Evolutionary conservation across 1,139 yeast species (phyloP).

Genomic region (Kluyveromyces sp.): DNA sequence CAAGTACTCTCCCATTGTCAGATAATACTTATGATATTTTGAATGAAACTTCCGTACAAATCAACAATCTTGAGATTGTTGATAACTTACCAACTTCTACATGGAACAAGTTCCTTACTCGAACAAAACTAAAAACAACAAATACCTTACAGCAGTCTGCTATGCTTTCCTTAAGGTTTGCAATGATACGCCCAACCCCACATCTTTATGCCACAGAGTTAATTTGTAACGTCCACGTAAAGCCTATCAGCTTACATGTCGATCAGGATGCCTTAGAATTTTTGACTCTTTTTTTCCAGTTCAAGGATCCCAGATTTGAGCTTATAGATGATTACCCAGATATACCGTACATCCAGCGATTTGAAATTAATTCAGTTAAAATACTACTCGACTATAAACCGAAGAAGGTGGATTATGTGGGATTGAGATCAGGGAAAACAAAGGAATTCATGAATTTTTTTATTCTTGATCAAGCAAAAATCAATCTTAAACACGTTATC

Average conservation of each 20-base stretch:
- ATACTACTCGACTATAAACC: conserved; percentile 87
- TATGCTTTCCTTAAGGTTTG: conserved; percentile 50
- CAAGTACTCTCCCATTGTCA: conserved; percentile 11
- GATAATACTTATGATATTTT: conserved; percentile 39
- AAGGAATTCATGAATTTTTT: conserved; percentile 85
- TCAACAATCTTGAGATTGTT: conserved; percentile 51
- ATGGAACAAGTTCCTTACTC: conserved; percentile 80
- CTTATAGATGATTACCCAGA: conserved; percentile 50
- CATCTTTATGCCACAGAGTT: conserved; percentile 64
- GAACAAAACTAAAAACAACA: conserved; percentile 49
- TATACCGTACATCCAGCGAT: conserved; percentile 58
- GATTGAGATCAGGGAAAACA: conserved; percentile 76
- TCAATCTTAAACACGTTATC: conserved; percentile 52
- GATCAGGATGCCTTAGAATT: conserved; percentile 94
- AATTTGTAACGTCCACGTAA: conserved; percentile 44
- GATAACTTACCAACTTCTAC: conserved; percentile 85
- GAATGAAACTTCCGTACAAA: conserved; percentile 37
- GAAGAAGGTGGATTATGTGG: conserved; percentile 74
- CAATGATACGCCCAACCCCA: conserved; percentile 60
- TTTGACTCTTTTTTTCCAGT: conserved; percentile 68
- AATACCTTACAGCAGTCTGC: conserved; percentile 38
- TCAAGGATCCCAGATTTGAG: conserved; percentile 63
- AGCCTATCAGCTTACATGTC: conserved; percentile 75
- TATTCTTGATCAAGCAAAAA: conserved; percentile 75
- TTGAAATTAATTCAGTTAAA: conserved; percentile 53